Base-by-base conservation (phyloP, 371 early-diverging fungal genomes). In the Lichtheimia hyalospora region DNA sequence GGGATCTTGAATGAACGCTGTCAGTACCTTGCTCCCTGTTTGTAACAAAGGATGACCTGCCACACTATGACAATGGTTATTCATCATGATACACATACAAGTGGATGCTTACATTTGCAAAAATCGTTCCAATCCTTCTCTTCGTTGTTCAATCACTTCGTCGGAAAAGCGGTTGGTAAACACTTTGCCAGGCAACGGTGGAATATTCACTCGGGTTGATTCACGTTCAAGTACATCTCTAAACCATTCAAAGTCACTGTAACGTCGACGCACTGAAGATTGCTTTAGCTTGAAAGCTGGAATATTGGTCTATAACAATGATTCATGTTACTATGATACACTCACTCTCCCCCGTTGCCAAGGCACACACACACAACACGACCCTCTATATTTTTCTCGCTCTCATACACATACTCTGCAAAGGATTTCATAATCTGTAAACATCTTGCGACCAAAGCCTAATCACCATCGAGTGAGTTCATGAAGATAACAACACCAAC, bases 191-290 rank as follows among this genome's bases (percentile, higher is more conserved):
- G 99, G 99, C 42, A 98, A 83, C 28, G 90, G 84, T 49, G 99
- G 99, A 41, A 98, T 93, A 70, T 94, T 96, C 55, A 98, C 98
- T 63, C 94, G 85, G 51, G 84, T 76, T 15, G 89, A 88, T 71
- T 98, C 97, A 18, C 93, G 83, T 74, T 96, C 96, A 60, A 98
- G 80, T 23, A 89, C 90, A 71, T 96, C 96, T 55, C 94, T 78
- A 76, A 97, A 93, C 97, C 97, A 97, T 73, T 97, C 99, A 73
- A 97, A 98, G 67, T 98, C 99, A 71, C 93, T 92, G 79, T 97
- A 98, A 55, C 99, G 85, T 67, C 99, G 82, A 34, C 97, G 88
- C 25, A 97, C 97, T 20, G 81, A 71, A 6, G 94, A 94, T 18
- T 83, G 70, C 63, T 87, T 89, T 59, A 92, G 64, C 75, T 97